Evolutionary conservation across 805 yeast species (phyloP), one percentile per base, ranked within the genome.

Genomic region (Zygosaccharomyces lentus): DNA sequence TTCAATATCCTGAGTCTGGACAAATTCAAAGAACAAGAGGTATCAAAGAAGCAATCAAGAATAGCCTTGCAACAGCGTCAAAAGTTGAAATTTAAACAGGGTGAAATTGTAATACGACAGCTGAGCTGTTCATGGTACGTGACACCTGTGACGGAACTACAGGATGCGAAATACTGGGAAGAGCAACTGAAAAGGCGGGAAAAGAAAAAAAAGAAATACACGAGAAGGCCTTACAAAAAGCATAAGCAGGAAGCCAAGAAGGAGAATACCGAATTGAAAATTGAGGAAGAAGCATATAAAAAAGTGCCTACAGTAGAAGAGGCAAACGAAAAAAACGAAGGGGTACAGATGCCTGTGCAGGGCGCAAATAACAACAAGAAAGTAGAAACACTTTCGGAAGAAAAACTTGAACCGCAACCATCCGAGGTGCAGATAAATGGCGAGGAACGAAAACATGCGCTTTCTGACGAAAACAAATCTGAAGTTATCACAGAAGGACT

Each of bases 1-100:
- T 75, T 77, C 36, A 93, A 93, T 63, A 69, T 80, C 2, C 70
- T 78, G 23, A 84, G 96, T 2, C 70, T 93, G 53, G 80, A 84
- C 51, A 73, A 77, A 56, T 93, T 86, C 60, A 79, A 83, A 56
- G 95, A 90, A 56, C 91, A 87, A 59, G 99, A 93, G 62, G 70
- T 84, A 34, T 82, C 80, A 38, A 82, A 87, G 57, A 88, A 87
- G 61, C 82, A 83, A 62, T 77, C 76, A 44, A 91, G 90, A 58
- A 71, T 90, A 46, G 87, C 84, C 37, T 67, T 85, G 48, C 78
- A 86, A 63, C 72, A 80, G 48, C 83, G 83, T 58, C 79, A 75
- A 55, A 77, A 90, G 51, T 71, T 70, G 34, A 80, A 78, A 56
- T 66, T 93, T 54, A 70, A 70, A 2, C 75, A 84, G 44, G 80